Evolutionary conservation across 202 grass and related monocot species (phyloP), one percentile per base, ranked within the genome.

Genomic region (Brachypodium distachyon): DNA sequence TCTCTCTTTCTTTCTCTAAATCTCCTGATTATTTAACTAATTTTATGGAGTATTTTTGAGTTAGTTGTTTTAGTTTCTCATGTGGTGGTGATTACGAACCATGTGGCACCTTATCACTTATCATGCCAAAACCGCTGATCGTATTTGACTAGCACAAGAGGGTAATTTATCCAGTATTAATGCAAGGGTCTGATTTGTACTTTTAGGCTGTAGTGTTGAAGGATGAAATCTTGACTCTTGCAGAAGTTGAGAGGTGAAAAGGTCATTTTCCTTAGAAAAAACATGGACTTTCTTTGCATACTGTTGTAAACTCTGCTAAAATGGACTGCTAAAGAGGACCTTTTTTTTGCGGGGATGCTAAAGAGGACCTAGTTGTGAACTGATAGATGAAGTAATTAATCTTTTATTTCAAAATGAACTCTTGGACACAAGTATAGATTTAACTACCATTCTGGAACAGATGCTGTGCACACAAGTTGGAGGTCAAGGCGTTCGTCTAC

Each of bases 381-480:
- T 61, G 10, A 4, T 11, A 62, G 9, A 25, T 32, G n/a, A 68
- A 68, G 36, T 57, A 33, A 57, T 26, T 33, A 59, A 6, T 27
- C 19, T 70, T 68, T n/a, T 18, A 9, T 53, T 81, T 47, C 26
- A 57, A 76, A 50, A 53, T 54, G 10, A 84, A 36, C 29, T 46
- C 57, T 16, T 84, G 10, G 33, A 5, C 2, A n/a, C 4, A 64
- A 29, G 1, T n/a, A 36, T 84, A 57, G 70, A 60, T 26, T 68
- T 82, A 32, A 70, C 27, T 69, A 23, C 13, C 22, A 61, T 78
- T 66, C 22, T 85, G 41, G 33, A 52, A 63, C 87, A 93, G 87
- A 48, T 80, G 74, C 39, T 0, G 61, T 90, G 67, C 70, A 80
- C 61, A 79, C 27, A 72, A 93, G 87, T 75, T 81, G 84, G 82